Conservation (phyloP, 148 eudicot species). For the Hydrangea macrophylla region DNA sequence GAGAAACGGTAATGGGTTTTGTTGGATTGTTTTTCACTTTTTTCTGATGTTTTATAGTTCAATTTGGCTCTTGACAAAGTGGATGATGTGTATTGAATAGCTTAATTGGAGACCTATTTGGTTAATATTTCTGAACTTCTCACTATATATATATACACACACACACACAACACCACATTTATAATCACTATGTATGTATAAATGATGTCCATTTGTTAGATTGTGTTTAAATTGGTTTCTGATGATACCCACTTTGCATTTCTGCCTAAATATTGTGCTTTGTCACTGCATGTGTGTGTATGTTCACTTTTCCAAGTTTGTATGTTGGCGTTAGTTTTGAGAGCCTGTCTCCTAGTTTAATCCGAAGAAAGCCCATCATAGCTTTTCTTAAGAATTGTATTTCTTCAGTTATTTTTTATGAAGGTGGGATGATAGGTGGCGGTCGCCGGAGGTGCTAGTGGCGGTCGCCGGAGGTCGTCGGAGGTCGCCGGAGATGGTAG, state of each 20-base stretch:
- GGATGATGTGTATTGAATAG: neutral
- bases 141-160: neutral
- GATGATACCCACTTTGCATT: neutral
- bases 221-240: neutral
- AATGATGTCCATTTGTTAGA: neutral
- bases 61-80: neutral
- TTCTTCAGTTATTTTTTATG: neutral
- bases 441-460: too few relatives aligned
- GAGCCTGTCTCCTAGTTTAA: neutral
- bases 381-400: too few relatives aligned
- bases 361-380: neutral
- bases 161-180: too few relatives aligned
- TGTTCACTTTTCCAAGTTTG: neutral
- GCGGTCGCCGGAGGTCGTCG: too few relatives aligned
- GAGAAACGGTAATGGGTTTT: conserved; percentile 55
- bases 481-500: too few relatives aligned
- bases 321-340: neutral
- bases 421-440: too few relatives aligned
- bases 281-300: too few relatives aligned
- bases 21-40: neutral
- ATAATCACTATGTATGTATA: neutral
- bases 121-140: neutral
- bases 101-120: neutral
- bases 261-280: neutral
- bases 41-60: neutral